These are phyloP conservation scores for Penicillium sp. DNA, from an alignment of 2,329 filamentous ascomycete species.

Conservation along the genomic window DNA sequence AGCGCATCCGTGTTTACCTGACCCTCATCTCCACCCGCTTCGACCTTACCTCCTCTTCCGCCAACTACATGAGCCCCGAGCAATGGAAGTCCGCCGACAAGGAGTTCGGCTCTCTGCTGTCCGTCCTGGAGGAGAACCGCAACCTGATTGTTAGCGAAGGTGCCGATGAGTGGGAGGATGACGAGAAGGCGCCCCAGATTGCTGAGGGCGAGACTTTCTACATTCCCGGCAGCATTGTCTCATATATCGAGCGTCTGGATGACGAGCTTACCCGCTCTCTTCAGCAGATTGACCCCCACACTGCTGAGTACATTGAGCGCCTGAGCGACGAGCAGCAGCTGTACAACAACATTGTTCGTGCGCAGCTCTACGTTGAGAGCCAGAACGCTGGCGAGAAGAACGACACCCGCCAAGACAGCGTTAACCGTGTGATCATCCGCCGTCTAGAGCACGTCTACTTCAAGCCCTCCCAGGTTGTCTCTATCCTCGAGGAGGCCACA, in stretches of 20 bases:
- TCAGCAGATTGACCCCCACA: constrained; percentile 97
- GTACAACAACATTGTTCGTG: constrained; percentile 90
- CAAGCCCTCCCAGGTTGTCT: constrained; percentile 93
- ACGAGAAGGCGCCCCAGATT: constrained; percentile 85
- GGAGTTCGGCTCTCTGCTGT: constrained; percentile 79
- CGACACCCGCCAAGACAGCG: constrained; percentile 78
- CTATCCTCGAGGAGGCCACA: constrained; percentile 90
- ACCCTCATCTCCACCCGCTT: constrained; percentile 93
- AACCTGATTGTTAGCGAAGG: constrained; percentile 87
- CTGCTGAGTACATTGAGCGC: constrained; percentile 96
- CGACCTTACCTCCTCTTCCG: constrained; percentile 77
- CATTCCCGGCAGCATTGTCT: constrained; percentile 93
- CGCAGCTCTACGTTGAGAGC: constrained; percentile 85
- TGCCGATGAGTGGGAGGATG: constrained; percentile 98
- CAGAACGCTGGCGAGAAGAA: constrained; percentile 73
- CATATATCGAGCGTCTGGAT: constrained; percentile 91
- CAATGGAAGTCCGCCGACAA: constrained; percentile 96
- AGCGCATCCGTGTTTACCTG: constrained; percentile 88
- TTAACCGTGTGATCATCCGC: constrained; percentile 93
- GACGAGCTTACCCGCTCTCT: constrained; percentile 97
- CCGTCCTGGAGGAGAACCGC: constrained; percentile 77
- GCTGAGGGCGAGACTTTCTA: constrained; percentile 78
- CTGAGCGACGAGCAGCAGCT: constrained; percentile 87
- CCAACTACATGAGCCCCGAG: constrained; percentile 86
- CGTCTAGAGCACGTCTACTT: constrained; percentile 98